Base-by-base conservation (phyloP, 1,284 basidiomycete genomes). In the Rugosomyces carneus region DNA sequence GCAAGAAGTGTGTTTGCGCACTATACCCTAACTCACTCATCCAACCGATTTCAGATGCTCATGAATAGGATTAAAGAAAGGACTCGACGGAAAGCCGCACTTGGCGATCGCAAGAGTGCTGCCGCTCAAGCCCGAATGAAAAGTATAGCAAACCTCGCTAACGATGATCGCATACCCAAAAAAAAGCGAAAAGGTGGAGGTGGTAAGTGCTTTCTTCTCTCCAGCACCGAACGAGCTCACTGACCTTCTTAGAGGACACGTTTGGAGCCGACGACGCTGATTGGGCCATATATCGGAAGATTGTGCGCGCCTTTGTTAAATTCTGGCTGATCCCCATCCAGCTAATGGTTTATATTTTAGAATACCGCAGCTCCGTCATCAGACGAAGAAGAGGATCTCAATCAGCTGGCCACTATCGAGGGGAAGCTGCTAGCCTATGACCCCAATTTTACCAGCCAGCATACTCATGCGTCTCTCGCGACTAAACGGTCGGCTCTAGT, bases 51-150 rank as follows among this genome's bases (percentile, higher is more conserved):
- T 8, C 50, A 93, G 89, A 68, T 75, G 3, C 69, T 94, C 27
- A 92, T 99, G 70, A 74, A 66, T 27, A 82, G 86, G 48, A 91
- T 99, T 64, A 90, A 89, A 59, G 91, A 93, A 34, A 75, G 95
- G 34, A 83, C 82, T 44, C 76, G 91, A 55, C 72, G 85, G 39
- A 88, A 83, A 58, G 89, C 87, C 5, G 92, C 93, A 38, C 69
- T 99, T 38, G 84, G 79, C 13, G 93, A 94, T 61, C 70, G 96
- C 36, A 99, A 99, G 69, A 95, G 91, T 54, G 88, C 93, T 2
- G 94, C 92, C 3, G 87, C 94, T 0, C 96, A 99, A 66, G 92
- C 90, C 40, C 72, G 95, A 52, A 99, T 99, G 95, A 97, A 98
- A 70, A 93, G 79, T 53, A 97, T 99, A 39, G 93, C 96, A 0